phyloP scores from a whole-genome alignment of 768 basidiomycete species.

The Lentinula guzmanii region DNA sequence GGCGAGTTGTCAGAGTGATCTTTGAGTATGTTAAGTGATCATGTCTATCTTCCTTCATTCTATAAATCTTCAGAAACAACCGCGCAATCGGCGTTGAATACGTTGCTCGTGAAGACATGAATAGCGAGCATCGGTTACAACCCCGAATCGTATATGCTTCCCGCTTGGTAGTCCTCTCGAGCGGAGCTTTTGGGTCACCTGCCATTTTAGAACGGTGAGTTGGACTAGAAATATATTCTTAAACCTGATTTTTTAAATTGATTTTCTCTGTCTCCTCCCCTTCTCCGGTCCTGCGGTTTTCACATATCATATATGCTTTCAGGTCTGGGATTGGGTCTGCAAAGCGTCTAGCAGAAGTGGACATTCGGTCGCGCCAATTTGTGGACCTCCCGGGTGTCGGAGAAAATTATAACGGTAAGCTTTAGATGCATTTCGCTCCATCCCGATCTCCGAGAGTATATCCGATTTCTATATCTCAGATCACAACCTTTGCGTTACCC shows the following conservation, averaged over 20 bases:
- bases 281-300: background rate
- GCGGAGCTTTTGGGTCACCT: constrained; percentile 26
- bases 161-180: constrained; percentile 22
- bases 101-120: constrained; percentile 10
- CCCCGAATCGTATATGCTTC: constrained; percentile 16
- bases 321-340: constrained; percentile 46
- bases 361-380: constrained; percentile 22
- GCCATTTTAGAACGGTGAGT: constrained; percentile 23
- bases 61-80: constrained; percentile 5
- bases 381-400: constrained; percentile 52
- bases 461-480: background rate
- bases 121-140: background rate
- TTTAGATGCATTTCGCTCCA: background rate
- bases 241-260: background rate
- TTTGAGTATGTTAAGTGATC: constrained; percentile 16
- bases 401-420: constrained; percentile 32
- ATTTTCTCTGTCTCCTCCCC: background rate
- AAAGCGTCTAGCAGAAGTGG: constrained; percentile 26
- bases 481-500: constrained; percentile 17
- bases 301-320: background rate
- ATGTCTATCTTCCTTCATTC: background rate
- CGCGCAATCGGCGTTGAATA: constrained; percentile 24
- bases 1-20: constrained; percentile 21
- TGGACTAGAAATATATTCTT: background rate
- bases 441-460: background rate